Percentiles rank a stretch among this genome's conserved stretches.
Evolutionary conservation across 1,284 basidiomycete species (phyloP).

Genomic region (Cerioporus squamosus): DNA sequence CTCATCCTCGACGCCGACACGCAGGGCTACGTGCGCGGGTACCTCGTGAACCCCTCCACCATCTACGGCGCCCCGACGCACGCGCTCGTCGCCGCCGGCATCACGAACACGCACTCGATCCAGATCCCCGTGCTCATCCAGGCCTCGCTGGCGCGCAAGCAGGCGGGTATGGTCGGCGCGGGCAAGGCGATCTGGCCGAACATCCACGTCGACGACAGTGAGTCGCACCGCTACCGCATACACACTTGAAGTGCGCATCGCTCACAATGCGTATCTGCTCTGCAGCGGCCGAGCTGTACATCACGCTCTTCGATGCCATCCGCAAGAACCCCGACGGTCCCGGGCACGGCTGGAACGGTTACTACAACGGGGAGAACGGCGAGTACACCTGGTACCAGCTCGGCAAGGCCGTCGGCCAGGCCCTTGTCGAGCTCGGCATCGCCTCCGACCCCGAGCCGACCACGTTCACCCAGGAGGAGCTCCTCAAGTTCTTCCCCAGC

Average conservation of each 20-base stretch:
- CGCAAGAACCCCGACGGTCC: conserved; percentile 5
- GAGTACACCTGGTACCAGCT: conserved; percentile 42
- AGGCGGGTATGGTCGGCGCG: conserved; percentile 38
- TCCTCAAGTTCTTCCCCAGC: conserved; percentile 22
- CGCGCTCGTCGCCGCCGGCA: conserved; percentile 39
- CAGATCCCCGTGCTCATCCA: conserved; percentile 41
- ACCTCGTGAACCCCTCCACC: conserved; percentile 43
- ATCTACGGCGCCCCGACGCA: conserved; percentile 43
- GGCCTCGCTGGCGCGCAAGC: conserved; percentile 35
- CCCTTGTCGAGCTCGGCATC: conserved; percentile 31
- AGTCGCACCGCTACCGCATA: neutral
- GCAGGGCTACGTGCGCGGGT: conserved; percentile 41
- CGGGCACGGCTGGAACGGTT: conserved; percentile 44
- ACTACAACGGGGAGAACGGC: conserved; percentile 48
- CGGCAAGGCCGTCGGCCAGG: conserved; percentile 38
- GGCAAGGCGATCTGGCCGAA: conserved; percentile 36
- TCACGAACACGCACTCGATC: conserved; percentile 40
- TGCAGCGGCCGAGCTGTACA: neutral
- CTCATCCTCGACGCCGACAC: conserved; percentile 38
- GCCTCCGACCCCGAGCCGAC: conserved; percentile 28
- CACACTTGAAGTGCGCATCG: too few relatives aligned
- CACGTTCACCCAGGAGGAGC: conserved; percentile 33
- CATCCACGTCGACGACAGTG: conserved; percentile 36
- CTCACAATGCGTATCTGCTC: too few relatives aligned
- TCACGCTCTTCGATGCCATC: conserved; percentile 17